These are phyloP conservation scores for Colletotrichum sp. DNA, from an alignment of 2,329 filamentous ascomycete species.

Conservation along the genomic window DNA sequence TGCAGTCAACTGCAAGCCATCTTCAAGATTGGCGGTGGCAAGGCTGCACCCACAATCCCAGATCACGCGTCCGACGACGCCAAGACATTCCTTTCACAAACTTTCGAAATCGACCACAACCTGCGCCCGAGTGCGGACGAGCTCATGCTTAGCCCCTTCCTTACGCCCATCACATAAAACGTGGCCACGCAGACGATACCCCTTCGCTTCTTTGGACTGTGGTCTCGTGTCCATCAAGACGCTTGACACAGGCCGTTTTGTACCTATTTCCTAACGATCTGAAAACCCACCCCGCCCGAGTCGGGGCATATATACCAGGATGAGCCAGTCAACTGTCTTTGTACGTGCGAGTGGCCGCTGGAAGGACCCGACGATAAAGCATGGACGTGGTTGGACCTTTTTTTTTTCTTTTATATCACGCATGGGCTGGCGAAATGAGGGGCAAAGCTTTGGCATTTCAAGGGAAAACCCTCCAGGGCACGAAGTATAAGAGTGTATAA, in stretches of 20 bases:
- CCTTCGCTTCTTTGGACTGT: conserved; percentile 4
- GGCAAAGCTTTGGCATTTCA: conserved; percentile 8
- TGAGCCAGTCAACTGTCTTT: neutral
- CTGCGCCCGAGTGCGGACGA: conserved; percentile 92
- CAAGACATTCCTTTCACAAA: conserved; percentile 80
- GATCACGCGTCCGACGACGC: conserved; percentile 86
- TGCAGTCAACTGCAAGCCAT: conserved; percentile 97
- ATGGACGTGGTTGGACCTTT: neutral
- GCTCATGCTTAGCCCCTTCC: conserved; percentile 81
- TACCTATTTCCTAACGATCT: conserved; percentile 9
- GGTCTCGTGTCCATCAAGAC: neutral
- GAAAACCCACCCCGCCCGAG: neutral
- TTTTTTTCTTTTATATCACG: neutral
- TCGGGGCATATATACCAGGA: conserved; percentile 5
- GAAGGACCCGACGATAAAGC: conserved; percentile 19
- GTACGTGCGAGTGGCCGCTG: conserved; percentile 20
- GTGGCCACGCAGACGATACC: neutral
- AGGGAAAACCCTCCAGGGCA: neutral
- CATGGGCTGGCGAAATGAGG: conserved; percentile 17
- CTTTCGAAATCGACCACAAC: conserved; percentile 96
- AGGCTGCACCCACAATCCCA: conserved; percentile 81
- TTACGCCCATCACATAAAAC: conserved; percentile 70
- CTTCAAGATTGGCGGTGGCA: conserved; percentile 93
- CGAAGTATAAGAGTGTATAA: conserved; percentile 16
- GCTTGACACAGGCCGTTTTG: neutral